Percentiles rank a stretch among this genome's conserved stretches.
These are phyloP conservation scores for Venturia aucupariae DNA, from an alignment of 2,329 filamentous ascomycete genomes.

Conservation along the genomic window DNA sequence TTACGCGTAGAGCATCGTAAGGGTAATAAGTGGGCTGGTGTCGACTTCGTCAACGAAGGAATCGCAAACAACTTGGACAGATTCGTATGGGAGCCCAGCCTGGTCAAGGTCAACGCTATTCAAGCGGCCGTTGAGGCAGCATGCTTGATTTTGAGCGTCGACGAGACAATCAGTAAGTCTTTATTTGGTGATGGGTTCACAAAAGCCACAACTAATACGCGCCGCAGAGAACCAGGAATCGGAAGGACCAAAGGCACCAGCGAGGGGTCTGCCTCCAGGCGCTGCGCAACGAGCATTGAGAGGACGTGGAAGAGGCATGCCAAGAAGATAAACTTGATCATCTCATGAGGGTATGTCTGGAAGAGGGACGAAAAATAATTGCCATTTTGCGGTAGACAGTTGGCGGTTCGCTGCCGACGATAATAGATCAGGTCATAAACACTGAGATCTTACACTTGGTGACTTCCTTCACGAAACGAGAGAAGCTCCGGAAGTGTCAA, in stretches of 20 bases:
- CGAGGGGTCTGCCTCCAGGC: constrained; percentile 50
- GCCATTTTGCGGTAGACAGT: constrained; percentile 1
- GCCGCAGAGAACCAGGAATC: constrained; percentile 78
- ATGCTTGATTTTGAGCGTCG: constrained; percentile 90
- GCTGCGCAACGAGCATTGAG: constrained; percentile 84
- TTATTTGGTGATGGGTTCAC: constrained; percentile 10
- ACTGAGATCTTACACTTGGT: not conserved
- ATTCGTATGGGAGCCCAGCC: constrained; percentile 94
- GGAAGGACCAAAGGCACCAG: constrained; percentile 69
- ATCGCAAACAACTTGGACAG: constrained; percentile 88
- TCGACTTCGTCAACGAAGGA: constrained; percentile 88
- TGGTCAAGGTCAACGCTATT: constrained; percentile 95
- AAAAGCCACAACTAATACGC: constrained; percentile 19
- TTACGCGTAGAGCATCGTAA: constrained; percentile 93
- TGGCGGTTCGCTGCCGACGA: not conserved
- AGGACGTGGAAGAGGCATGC: constrained; percentile 79
- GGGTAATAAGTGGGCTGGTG: constrained; percentile 86
- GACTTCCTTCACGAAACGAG: not conserved
- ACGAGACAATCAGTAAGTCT: constrained; percentile 81
- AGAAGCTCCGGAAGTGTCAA: not conserved
- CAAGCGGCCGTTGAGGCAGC: constrained; percentile 92
- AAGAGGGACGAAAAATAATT: not conserved
- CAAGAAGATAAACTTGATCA: constrained; percentile 53
- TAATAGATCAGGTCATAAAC: not conserved
- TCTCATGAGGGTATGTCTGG: not conserved